These are phyloP conservation scores for Scleroderma citrinum DNA, from an alignment of 768 basidiomycete genomes.

Conservation along the genomic window DNA sequence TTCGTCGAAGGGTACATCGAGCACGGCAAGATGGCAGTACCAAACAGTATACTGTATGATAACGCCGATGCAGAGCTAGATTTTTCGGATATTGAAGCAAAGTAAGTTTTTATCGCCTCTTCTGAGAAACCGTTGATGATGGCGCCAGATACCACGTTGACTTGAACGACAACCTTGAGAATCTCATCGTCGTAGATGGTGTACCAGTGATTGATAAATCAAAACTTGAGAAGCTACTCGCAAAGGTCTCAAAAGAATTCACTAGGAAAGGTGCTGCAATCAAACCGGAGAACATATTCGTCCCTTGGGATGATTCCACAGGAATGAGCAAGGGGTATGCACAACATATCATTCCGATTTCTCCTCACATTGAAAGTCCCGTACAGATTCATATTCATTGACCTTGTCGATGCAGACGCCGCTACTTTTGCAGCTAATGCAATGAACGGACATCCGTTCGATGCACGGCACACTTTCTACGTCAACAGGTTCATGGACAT, in stretches of 20 bases:
- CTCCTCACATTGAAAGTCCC: not conserved
- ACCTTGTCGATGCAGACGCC: conserved; percentile 65
- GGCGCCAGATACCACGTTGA: conserved; percentile 75
- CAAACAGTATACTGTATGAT: conserved; percentile 26
- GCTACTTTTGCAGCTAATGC: conserved; percentile 59
- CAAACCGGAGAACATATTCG: conserved; percentile 69
- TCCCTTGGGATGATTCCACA: conserved; percentile 81
- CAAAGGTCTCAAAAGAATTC: conserved; percentile 82
- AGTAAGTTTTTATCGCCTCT: conserved; percentile 40
- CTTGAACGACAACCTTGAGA: conserved; percentile 84
- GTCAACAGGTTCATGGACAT: conserved; percentile 88
- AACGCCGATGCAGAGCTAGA: conserved; percentile 66
- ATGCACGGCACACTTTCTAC: conserved; percentile 78
- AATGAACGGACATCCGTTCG: conserved; percentile 79
- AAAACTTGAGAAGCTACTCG: conserved; percentile 75
- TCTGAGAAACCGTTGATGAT: conserved; percentile 4
- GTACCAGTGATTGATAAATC: conserved; percentile 84
- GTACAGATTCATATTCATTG: conserved; percentile 75
- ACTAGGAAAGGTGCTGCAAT: conserved; percentile 72
- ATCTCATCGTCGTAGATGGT: conserved; percentile 88
- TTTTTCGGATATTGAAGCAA: conserved; percentile 83
- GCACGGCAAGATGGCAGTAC: conserved; percentile 40
- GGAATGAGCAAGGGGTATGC: conserved; percentile 91
- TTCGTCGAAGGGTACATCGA: conserved; percentile 1
- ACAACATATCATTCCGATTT: conserved; percentile 1